Base-by-base conservation (phyloP, 164 flowering plant species). In the Magnolia changhungtana region DNA sequence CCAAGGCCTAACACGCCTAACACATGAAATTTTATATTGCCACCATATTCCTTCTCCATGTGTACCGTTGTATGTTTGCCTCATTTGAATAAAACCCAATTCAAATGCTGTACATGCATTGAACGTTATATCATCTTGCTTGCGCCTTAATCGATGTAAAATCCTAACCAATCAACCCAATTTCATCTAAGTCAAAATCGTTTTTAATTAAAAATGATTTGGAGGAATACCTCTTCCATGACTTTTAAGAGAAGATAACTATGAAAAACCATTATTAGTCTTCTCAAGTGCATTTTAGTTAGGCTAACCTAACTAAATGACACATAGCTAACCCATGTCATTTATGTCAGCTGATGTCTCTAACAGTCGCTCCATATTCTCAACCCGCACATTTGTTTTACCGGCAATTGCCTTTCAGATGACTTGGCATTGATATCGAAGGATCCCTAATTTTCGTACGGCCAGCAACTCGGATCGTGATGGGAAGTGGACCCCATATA, bases 261-360 rank as follows among this genome's bases (percentile, higher is more conserved):
- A 50, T 49, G 72, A 70, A 70, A 21, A 37, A 68, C 29, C 71
- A 70, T 50, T 49, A 19, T 45, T 70, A 50, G 21, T 20, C 72
- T 49, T 8, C 10, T 55, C 3, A 20, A 50, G 76, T 20, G 18
- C 29, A 69, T 69, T n/a, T 74, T 74, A 74, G 69, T 64, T 74
- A 74, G 76, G 76, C 76, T 45, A 74, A 63, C 70, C 76, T 74
- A 63, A 63, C 20, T 45, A 63, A 73, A 59, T 73, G 75, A 73
- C 67, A 37, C 50, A 61, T 73, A 61, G 67, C 75, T 61, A 61
- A 61, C 67, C 67, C 67, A 37, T 52, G 58, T 16, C 45, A 11
- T 13, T 50, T 21, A 55, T 52, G 31, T 20, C 1, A 21, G 21
- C 45, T 37, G 45, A 37, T 37, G 45, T 37, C 45, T 37, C 45